Evolutionary conservation across 345 rosid species (phyloP), one percentile per base, ranked within the genome.

Genomic region (Corchorus capsularis): DNA sequence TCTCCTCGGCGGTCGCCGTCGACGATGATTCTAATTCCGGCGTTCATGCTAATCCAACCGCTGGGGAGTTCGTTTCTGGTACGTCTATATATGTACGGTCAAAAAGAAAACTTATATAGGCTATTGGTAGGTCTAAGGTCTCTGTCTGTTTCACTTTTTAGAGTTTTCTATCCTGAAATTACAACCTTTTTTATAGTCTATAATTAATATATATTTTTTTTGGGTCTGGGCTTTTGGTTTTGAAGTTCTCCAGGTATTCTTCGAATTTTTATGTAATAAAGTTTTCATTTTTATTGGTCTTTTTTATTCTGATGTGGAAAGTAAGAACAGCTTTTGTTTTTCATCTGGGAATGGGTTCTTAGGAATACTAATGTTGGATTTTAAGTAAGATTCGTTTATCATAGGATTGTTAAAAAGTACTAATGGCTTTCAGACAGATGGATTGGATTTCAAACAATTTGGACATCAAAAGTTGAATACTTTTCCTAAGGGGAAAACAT

Each of bases 51-150:
- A 87, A 81, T 75, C 89, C 86, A 69, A 88, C 96, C 60, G 89
- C 92, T 53, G 94, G 93, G 77, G 96, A 96, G 87, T 96, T 88
- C 83, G 65, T 79, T 74, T 80, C 73, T 16, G 99, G 99, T 95
- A 80, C 6, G 77, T 79, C 17, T 74, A 15, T 72, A 27, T 75
- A 50, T 71, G 16, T 19, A 17, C 1, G 50, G 46, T 71, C 17
- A 32, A 45, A 53, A 45, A 43, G 34, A 65, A 65, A 11, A 47
- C 6, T 20, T 7, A 15, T 52, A 50, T 39, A 41, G 8, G 17
- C 32, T 52, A 8, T 70, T 3, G 45, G 9, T 34, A 27, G 27
- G 27, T 27, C 27, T 27, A 27, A 27, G 74, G 15, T 37, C 15
- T 47, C 45, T 32, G 34, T 34, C n/a, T 8, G 10, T 52, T 69